A percentile compares a stretch with the other conserved stretches of the same genome.
phyloP scores from a whole-genome alignment of 1,139 yeast genomes.

The Saccharomyces hybrid region DNA sequence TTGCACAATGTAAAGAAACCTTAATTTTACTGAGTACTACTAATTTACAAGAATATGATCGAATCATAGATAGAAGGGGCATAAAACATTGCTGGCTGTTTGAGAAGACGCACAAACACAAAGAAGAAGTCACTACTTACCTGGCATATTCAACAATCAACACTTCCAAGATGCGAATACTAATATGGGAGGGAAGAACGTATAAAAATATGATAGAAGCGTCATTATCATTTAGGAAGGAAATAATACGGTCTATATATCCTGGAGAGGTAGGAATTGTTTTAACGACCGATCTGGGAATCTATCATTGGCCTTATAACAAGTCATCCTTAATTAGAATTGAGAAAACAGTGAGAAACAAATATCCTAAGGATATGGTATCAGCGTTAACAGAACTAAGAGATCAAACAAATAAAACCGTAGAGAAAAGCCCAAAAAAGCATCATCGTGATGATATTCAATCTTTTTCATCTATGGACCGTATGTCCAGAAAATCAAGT shows the following conservation, averaged over 20 bases:
- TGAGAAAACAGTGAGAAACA: conserved; percentile 17
- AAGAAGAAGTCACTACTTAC: conserved; percentile 13
- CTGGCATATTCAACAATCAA: conserved; percentile 20
- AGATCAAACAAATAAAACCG: background rate
- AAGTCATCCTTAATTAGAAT: conserved; percentile 12
- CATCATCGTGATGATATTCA: conserved; percentile 4
- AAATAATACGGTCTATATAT: conserved; percentile 16
- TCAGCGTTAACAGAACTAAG: conserved; percentile 15
- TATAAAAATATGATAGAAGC: conserved; percentile 24
- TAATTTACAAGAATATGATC: conserved; percentile 28
- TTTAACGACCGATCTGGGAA: conserved; percentile 19
- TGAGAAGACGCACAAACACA: conserved; percentile 7
- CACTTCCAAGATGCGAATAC: conserved; percentile 18
- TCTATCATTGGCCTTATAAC: conserved; percentile 23
- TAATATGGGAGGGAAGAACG: conserved; percentile 25
- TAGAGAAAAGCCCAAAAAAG: background rate
- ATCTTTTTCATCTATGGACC: conserved; percentile 9
- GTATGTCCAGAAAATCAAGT: conserved; percentile 16
- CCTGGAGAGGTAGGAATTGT: conserved; percentile 14
- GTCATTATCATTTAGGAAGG: conserved; percentile 16
- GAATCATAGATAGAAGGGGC: conserved; percentile 28
- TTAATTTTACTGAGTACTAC: conserved; percentile 25
- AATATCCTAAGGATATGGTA: conserved; percentile 19
- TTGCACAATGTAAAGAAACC: conserved; percentile 23
- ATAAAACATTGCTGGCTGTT: conserved; percentile 24